Evolutionary conservation across 73 alveolate genomes (phyloP), one percentile per base, ranked within the genome.

Genomic region (Paramecium biaurelia): DNA sequence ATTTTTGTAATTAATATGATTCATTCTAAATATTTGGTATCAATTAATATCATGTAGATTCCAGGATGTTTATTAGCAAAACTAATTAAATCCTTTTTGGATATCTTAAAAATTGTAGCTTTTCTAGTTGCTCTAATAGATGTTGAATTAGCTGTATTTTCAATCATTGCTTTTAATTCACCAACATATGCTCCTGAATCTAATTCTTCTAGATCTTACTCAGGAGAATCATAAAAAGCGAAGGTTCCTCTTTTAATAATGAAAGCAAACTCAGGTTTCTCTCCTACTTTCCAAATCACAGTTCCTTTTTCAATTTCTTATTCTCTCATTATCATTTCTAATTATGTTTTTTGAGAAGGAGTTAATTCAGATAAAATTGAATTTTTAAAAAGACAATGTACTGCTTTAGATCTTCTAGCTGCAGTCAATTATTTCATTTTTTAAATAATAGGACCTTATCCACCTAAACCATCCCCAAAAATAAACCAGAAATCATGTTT

Each of bases 381-480:
- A 45, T 89, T 70, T 72, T 89, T 89, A 38, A 70, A 89, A 1
- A 89, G 28, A 42, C 85, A 76, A 23, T 70, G 84, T 43, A 89
- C 47, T 26, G 94, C 94, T 68, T 89, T 89, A 5, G 94, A 89
- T 70, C 84, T 70, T 43, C 94, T 57, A 43, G 94, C 94, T 21
- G 70, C 89, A 12, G 94, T 70, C 8, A 89, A 53, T 37, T 38
- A 18, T 82, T 70, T 89, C 79, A 89, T 70, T 57, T 89, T 89
- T 70, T 82, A 24, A 38, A 89, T 89, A 14, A 89, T 82, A 5
- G 94, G 94, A 12, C 94, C 94, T 49, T 89, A 24, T 35, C 94
- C 94, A 70, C 94, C 94, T 11, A 57, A 26, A 7, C 94, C 94
- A 89, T 89, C 94, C 0, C 94, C 94, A 89, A 89, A 89, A 28